Conservation (phyloP, 345 rosid species). For the Pistacia vera region DNA sequence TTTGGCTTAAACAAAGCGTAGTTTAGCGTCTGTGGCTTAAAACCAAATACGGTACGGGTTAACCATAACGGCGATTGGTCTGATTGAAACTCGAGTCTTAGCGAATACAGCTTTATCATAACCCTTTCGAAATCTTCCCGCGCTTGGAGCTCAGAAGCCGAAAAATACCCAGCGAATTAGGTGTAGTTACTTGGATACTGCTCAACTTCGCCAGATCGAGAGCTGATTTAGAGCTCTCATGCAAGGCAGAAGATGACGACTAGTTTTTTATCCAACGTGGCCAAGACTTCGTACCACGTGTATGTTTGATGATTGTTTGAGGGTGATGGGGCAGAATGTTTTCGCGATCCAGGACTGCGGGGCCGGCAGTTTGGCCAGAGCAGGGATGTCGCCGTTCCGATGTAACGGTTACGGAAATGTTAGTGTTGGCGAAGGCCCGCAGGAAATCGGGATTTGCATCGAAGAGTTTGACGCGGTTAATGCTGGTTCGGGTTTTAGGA, state of each 20-base stretch:
- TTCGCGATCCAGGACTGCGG: constrained; percentile 64
- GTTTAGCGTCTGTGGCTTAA: constrained; percentile 47
- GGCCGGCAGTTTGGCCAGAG: constrained; percentile 54
- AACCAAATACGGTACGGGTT: constrained; percentile 85
- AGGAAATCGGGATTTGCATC: constrained; percentile 74
- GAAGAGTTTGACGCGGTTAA: constrained; percentile 74
- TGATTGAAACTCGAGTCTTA: constrained; percentile 70
- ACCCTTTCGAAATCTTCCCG: constrained; percentile 65
- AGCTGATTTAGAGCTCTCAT: constrained; percentile 64
- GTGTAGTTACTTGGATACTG: constrained; percentile 60
- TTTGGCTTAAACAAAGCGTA: constrained; percentile 74
- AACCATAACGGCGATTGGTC: constrained; percentile 80
- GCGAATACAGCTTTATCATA: constrained; percentile 62
- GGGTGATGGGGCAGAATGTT: constrained; percentile 64
- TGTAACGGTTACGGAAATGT: constrained; percentile 69
- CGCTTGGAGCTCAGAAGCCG: constrained; percentile 80
- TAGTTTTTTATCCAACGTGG: constrained; percentile 61
- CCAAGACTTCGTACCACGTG: constrained; percentile 74
- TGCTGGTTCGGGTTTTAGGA: constrained; percentile 64
- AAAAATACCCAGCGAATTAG: constrained; percentile 72
- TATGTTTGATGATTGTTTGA: constrained; percentile 46
- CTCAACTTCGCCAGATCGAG: constrained; percentile 56
- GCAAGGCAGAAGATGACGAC: constrained; percentile 62
- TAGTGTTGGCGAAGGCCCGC: constrained; percentile 69
- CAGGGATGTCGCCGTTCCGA: constrained; percentile 69